Evolutionary conservation across 2,329 filamentous ascomycete species (phyloP).

Genomic region (Alternaria metachromatica): DNA sequence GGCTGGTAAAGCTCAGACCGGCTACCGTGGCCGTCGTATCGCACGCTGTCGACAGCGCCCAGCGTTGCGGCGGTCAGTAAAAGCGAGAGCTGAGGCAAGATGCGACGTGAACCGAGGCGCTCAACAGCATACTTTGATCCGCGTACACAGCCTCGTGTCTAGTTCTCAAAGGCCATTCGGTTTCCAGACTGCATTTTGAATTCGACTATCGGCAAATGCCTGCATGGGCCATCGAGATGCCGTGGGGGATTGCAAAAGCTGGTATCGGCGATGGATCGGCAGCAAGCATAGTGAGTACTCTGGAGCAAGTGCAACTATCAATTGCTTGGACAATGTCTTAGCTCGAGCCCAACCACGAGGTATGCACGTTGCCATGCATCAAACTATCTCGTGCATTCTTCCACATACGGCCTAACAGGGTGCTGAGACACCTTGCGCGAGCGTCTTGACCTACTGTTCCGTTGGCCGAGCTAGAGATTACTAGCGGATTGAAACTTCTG

Average conservation of each 20-base stretch:
- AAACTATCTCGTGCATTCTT: background rate
- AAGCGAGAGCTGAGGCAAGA: background rate
- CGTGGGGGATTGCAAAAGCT: background rate
- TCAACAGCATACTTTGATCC: background rate
- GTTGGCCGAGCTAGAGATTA: background rate
- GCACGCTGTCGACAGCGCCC: background rate
- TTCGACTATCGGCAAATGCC: background rate
- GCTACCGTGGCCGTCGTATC: background rate
- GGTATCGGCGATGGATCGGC: slow-evolving; percentile 4
- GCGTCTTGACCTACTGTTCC: background rate
- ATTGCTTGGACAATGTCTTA: background rate
- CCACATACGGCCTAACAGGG: background rate
- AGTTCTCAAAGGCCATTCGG: background rate
- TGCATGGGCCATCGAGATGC: background rate
- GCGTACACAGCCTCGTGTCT: background rate
- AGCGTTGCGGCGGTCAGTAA: background rate
- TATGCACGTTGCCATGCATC: slow-evolving; percentile 4
- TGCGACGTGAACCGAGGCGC: background rate
- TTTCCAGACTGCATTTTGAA: background rate
- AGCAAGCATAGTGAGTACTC: slow-evolving; percentile 1
- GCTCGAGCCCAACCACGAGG: slow-evolving; percentile 11
- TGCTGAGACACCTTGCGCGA: background rate
- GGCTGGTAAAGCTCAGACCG: background rate
- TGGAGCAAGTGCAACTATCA: slow-evolving; percentile 1
- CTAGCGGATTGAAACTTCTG: slow-evolving; percentile 1